phyloP scores from a whole-genome alignment of 73 alveolate genomes.

The Halteria grandinella region DNA sequence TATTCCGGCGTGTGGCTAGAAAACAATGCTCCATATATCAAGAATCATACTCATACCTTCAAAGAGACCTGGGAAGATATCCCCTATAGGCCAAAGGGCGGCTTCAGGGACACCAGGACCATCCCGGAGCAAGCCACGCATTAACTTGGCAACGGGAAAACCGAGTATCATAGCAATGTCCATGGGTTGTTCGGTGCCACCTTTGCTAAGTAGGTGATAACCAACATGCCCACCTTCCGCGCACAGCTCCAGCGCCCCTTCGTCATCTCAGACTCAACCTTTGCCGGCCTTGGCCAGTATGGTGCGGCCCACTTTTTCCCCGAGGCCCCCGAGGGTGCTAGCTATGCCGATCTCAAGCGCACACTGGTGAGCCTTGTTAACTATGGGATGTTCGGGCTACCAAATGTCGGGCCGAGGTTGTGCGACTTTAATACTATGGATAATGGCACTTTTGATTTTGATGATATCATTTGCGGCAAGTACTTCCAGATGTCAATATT shows the following conservation, averaged over 20 bases:
- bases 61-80: neutral
- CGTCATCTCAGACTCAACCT: conserved; percentile 14
- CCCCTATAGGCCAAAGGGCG: neutral
- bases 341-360: neutral
- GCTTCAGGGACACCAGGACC: neutral
- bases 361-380: neutral
- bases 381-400: conserved; percentile 25
- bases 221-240: neutral
- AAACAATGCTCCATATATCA: too few relatives aligned
- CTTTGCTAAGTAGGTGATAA: neutral
- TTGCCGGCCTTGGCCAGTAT: conserved; percentile 21
- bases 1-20: too few relatives aligned
- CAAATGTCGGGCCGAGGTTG: neutral
- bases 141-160: neutral
- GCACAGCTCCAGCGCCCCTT: neutral
- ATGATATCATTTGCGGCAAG: too few relatives aligned
- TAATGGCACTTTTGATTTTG: too few relatives aligned
- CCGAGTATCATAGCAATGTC: neutral
- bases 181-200: neutral
- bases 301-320: neutral
- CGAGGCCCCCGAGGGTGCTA: too few relatives aligned
- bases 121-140: neutral
- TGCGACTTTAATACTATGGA: too few relatives aligned
- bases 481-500: too few relatives aligned
- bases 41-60: too few relatives aligned